Percentiles rank a stretch among this genome's conserved stretches.
Conservation (phyloP, 2,329 filamentous ascomycete genomes). For the Aureobasidium sp. region DNA sequence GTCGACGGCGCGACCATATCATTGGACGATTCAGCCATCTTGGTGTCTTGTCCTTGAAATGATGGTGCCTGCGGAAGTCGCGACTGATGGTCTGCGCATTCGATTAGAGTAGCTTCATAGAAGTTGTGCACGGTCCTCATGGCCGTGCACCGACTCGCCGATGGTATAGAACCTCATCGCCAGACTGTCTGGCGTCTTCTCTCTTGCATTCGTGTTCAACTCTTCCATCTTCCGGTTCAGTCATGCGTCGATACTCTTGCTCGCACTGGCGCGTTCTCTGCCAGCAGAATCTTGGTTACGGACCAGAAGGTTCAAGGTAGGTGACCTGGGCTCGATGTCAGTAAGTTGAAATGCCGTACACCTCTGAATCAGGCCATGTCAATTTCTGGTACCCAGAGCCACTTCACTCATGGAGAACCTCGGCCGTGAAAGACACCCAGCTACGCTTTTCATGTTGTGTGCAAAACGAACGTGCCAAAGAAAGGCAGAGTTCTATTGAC, state of each 20-base stretch:
- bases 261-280: not conserved
- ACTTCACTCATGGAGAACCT: not conserved
- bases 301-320: not conserved
- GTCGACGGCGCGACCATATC: slow-evolving; percentile 15
- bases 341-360: not conserved
- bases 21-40: slow-evolving; percentile 24
- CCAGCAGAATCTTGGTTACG: too few species aligned
- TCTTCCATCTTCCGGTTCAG: not conserved
- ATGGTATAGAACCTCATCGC: not conserved
- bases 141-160: not conserved
- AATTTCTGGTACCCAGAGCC: not conserved
- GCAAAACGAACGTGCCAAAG: not conserved
- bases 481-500: not conserved
- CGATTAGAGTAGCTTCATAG: not conserved
- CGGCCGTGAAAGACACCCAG: not conserved
- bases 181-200: not conserved
- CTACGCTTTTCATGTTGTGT: not conserved
- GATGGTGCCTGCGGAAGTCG: not conserved
- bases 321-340: not conserved
- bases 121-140: not conserved
- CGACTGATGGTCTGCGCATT: not conserved
- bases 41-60: not conserved
- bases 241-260: not conserved
- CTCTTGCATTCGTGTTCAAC: not conserved
- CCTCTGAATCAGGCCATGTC: not conserved